Evolutionary conservation across 2,329 filamentous ascomycete species (phyloP).

Genomic region (Cadophora malorum): DNA sequence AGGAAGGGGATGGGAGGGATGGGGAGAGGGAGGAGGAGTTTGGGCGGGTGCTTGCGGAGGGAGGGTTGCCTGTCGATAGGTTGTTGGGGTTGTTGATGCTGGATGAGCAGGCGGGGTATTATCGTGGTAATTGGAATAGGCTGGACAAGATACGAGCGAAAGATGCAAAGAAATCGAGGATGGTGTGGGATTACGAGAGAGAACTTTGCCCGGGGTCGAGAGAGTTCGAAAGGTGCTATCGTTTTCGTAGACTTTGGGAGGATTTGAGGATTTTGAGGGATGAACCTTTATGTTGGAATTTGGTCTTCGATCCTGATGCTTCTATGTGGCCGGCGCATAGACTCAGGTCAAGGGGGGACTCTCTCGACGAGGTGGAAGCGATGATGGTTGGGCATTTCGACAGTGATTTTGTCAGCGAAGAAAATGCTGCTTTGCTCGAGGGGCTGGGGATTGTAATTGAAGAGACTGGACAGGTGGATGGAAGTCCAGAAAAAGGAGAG

Average conservation of each 20-base stretch:
- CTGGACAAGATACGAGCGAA: too few relatives aligned
- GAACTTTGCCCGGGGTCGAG: neutral
- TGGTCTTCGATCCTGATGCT: too few relatives aligned
- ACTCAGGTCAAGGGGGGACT: neutral
- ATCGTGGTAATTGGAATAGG: conserved; percentile 6
- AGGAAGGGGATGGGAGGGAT: conserved; percentile 24
- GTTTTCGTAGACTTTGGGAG: neutral
- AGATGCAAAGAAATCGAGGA: neutral
- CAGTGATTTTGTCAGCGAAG: neutral
- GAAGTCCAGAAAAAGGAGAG: too few relatives aligned
- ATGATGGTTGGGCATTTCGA: too few relatives aligned
- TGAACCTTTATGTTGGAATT: too few relatives aligned
- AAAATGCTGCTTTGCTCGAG: neutral
- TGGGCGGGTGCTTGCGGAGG: conserved; percentile 32
- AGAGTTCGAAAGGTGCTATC: neutral
- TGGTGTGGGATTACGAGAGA: neutral
- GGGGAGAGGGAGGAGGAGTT: conserved; percentile 16
- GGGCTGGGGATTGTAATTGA: neutral
- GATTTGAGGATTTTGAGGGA: too few relatives aligned
- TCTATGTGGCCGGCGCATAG: conserved; percentile 1
- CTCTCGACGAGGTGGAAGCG: too few relatives aligned
- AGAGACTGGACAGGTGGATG: neutral
- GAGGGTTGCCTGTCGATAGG: conserved; percentile 26
- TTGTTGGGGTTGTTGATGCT: conserved; percentile 27
- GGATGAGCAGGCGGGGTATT: conserved; percentile 7